Conservation (phyloP, 495 filamentous ascomycete species). For the Sordaria brevicollis region DNA sequence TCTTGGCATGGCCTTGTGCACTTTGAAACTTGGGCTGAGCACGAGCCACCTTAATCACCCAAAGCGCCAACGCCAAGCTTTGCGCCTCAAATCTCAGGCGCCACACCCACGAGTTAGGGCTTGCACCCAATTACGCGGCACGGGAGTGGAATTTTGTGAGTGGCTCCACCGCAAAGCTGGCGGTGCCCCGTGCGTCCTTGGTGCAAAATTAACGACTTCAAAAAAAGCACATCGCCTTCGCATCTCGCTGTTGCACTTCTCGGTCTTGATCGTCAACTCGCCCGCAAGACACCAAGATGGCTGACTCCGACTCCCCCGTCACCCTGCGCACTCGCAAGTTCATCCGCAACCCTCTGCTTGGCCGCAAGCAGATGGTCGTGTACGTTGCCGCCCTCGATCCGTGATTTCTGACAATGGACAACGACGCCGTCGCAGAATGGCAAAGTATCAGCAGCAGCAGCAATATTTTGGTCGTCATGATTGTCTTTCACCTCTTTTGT, state of each 20-base stretch:
- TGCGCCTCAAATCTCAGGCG: constrained; percentile 9
- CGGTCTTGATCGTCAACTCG: constrained; percentile 15
- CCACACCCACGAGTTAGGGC: constrained; percentile 13
- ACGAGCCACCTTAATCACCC: neutral
- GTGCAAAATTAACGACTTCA: constrained; percentile 18
- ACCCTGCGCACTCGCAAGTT: constrained; percentile 99
- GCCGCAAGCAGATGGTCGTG: constrained; percentile 99
- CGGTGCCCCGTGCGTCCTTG: constrained; percentile 1
- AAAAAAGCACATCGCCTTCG: constrained; percentile 6
- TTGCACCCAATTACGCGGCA: constrained; percentile 18
- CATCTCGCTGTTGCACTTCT: constrained; percentile 4
- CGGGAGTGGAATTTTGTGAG: constrained; percentile 18
- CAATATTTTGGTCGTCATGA: neutral
- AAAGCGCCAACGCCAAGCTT: neutral
- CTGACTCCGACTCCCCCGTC: constrained; percentile 73
- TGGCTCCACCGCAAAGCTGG: constrained; percentile 12
- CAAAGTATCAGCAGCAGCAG: neutral
- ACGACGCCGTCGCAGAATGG: neutral
- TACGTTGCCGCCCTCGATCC: constrained; percentile 48
- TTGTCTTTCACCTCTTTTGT: neutral
- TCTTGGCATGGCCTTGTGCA: neutral
- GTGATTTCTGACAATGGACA: neutral
- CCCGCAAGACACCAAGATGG: constrained; percentile 48
- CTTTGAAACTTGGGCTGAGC: neutral
- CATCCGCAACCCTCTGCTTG: constrained; percentile 98